Percentiles rank a stretch among this genome's conserved stretches.
phyloP scores from a whole-genome alignment of 768 basidiomycete species.

The Hericium alpestre region DNA sequence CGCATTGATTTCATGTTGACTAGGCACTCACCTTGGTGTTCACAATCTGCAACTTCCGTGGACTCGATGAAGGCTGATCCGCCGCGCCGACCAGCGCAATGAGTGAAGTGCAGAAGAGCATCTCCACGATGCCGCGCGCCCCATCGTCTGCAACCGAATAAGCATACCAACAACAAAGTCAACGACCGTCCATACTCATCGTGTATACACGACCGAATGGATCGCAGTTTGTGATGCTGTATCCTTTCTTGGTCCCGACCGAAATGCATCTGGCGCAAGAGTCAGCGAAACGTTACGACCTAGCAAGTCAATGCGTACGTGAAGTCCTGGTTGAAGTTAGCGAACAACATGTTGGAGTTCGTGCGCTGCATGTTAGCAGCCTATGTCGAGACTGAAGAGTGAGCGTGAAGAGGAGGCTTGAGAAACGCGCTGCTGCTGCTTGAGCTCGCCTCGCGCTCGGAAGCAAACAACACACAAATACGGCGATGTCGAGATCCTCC shows the following conservation, averaged over 20 bases:
- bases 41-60: slow-evolving; percentile 91
- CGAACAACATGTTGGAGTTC: slow-evolving; percentile 59
- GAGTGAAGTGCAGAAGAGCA: slow-evolving; percentile 98
- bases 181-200: slow-evolving; percentile 56
- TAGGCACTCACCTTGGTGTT: slow-evolving; percentile 78
- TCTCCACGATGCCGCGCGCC: slow-evolving; percentile 92
- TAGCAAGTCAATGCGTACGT: slow-evolving; percentile 41
- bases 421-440: background rate
- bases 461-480: background rate
- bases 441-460: background rate
- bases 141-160: slow-evolving; percentile 58
- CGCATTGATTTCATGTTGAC: too few relatives aligned
- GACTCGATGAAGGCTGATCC: slow-evolving; percentile 83
- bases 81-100: slow-evolving; percentile 95
- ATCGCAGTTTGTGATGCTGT: slow-evolving; percentile 96
- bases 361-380: slow-evolving; percentile 13
- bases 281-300: slow-evolving; percentile 1
- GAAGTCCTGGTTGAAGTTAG: slow-evolving; percentile 97
- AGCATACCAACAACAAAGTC: background rate
- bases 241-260: slow-evolving; percentile 90
- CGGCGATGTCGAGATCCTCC: background rate
- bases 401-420: background rate
- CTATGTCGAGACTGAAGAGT: background rate
- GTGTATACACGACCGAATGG: slow-evolving; percentile 95
- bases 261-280: slow-evolving; percentile 60